Base-by-base conservation (phyloP, 768 basidiomycete species). In the Tylopilus rubrobrunneus region DNA sequence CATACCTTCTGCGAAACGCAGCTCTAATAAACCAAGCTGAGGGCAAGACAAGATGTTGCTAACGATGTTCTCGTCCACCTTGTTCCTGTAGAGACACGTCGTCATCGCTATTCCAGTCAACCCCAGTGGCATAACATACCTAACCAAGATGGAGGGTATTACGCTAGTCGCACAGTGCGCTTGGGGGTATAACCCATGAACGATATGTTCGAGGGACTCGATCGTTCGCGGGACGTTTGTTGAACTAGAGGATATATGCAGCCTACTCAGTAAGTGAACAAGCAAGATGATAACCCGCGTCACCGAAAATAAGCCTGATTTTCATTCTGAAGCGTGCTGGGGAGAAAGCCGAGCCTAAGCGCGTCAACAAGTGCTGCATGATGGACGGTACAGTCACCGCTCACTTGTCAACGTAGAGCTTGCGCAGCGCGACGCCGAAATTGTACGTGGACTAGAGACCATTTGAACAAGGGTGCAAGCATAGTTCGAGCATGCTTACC, bases 151-250 rank as follows among this genome's bases (percentile, higher is more conserved):
- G 0, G 75, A 66, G 12, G 86, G 85, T 15, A 76, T 56, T 12
- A 75, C 71, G n/a, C 67, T 66, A 14, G 70, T 59, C 8, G 67
- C 68, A 57, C 79, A 82, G 62, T 81, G 80, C 5, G 68, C 56
- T 7, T 71, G 68, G 2, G 86, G 86, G 60, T 89, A 92, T 45
- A 92, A 66, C 1, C 89, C 89, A 47, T 83, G 76, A n/a, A 87
- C 73, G 34, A 91, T 74, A 57, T 92, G 83, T 58, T 87, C 84
- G 17, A 90, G 69, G 0, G 84, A 84, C 60, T 91, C 87, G 15
- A 85, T 82, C 6, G 89, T 91, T 33, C 90, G 76, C 0, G 88
- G 81, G 67, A 92, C 81, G 62, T 88, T 86, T 2, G 90, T 92
- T 15, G 82, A 86, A 45, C 85, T 84, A 47, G 9, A 52, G 27